Percentiles rank a stretch among this genome's conserved stretches.
Evolutionary conservation across 257 asterid species (phyloP).

Genomic region (Forsythia suspensa): DNA sequence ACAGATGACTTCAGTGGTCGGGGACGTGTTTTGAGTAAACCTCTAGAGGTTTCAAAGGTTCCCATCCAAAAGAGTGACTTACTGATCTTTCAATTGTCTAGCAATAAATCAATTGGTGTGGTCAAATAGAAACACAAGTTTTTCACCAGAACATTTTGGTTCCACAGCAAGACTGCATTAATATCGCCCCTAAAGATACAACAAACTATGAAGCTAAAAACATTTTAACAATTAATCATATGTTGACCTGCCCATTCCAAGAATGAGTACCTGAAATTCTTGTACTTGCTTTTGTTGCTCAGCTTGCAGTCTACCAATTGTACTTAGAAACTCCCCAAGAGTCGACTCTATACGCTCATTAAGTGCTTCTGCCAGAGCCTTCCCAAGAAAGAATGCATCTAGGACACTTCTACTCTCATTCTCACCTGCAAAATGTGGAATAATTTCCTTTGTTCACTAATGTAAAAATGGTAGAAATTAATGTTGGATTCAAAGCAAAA

Average conservation of each 20-base stretch:
- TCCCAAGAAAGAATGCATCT: slow-evolving; percentile 94
- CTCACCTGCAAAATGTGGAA: slow-evolving; percentile 46
- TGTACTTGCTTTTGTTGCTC: slow-evolving; percentile 86
- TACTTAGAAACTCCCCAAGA: slow-evolving; percentile 79
- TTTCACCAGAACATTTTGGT: neutral
- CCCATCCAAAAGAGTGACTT: neutral
- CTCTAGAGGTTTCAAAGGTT: neutral
- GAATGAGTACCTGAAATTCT: slow-evolving; percentile 65
- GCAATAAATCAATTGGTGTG: neutral
- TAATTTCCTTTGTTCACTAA: neutral
- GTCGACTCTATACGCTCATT: slow-evolving; percentile 74
- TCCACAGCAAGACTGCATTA: neutral
- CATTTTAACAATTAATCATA: neutral
- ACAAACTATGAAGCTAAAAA: neutral
- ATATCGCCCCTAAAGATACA: neutral
- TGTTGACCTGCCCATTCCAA: neutral
- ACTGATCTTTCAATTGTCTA: neutral
- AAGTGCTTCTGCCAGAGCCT: slow-evolving; percentile 83
- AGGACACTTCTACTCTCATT: slow-evolving; percentile 67
- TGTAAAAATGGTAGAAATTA: neutral
- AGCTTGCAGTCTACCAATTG: slow-evolving; percentile 80
- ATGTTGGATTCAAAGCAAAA: neutral
- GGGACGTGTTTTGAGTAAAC: neutral
- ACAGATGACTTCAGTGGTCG: neutral
- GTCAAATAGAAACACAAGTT: neutral